These are phyloP conservation scores for Geranium rotundifolium DNA, from an alignment of 345 rosid species.

Conservation along the genomic window DNA sequence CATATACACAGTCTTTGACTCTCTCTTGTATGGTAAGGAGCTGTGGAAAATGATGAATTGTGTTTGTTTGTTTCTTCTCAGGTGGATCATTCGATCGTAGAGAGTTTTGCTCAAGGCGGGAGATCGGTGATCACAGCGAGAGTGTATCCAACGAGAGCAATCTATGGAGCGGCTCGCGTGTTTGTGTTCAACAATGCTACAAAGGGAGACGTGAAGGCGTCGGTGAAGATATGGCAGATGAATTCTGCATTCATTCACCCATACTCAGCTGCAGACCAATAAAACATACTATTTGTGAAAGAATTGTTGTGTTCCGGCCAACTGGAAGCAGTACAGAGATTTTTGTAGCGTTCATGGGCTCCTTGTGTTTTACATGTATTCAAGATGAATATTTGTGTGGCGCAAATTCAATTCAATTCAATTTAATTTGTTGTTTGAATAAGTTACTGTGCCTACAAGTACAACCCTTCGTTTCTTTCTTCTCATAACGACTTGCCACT, in stretches of 20 bases:
- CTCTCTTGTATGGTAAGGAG: background rate
- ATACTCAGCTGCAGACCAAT: conserved; percentile 10
- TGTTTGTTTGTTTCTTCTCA: conserved; percentile 1
- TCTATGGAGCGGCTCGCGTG: conserved; percentile 51
- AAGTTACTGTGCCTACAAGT: too few relatives aligned
- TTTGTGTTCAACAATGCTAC: conserved; percentile 79
- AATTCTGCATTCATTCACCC: conserved; percentile 59
- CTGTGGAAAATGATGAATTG: background rate
- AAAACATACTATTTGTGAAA: background rate
- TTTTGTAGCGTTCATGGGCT: too few relatives aligned
- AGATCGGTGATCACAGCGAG: conserved; percentile 54
- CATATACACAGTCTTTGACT: too few relatives aligned
- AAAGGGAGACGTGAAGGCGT: conserved; percentile 26
- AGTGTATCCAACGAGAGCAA: conserved; percentile 66
- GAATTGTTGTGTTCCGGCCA: too few relatives aligned
- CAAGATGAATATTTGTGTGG: too few relatives aligned
- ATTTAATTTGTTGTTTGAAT: too few relatives aligned
- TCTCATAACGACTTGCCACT: too few relatives aligned
- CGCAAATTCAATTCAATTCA: too few relatives aligned
- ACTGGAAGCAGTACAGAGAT: too few relatives aligned
- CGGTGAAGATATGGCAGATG: conserved; percentile 60
- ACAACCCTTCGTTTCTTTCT: too few relatives aligned
- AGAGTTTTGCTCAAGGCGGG: conserved; percentile 79
- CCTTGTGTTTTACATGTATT: too few relatives aligned
- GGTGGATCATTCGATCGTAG: conserved; percentile 78